Evolutionary conservation across 2,329 filamentous ascomycete species (phyloP), one percentile per base, ranked within the genome.

Genomic region (Xylariaceae sp.): DNA sequence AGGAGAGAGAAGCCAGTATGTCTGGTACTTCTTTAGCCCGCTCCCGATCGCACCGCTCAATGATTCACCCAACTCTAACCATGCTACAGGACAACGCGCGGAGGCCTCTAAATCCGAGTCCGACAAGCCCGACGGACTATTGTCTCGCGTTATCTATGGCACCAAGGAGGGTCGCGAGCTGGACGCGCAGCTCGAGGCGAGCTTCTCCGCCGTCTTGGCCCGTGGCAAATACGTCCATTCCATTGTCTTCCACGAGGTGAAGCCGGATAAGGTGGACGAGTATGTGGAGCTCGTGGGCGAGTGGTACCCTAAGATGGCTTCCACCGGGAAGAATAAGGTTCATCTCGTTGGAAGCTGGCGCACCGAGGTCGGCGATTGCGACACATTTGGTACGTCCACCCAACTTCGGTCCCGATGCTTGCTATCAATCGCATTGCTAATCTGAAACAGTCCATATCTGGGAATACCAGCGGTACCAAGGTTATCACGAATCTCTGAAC

Each of bases 191-290:
- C 90, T 98, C 58, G 88, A 97, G 69, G 82, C 89, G 42, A 94
- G 86, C 60, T 98, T 97, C 69, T 94, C 86, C 36, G 89, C 96
- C 64, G 86, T 97, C 31, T 72, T 98, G 31, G 92, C 92, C 16
- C 78, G 92, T 50, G 92, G 92, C 59, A 98, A 98, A 69, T 98
- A 98, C 59, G 89, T 98, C 38, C 92, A 98, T 66, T 94, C 88
- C 32, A 96, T 98, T 62, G 88, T 95, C 43, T 88, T 95, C 59
- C 92, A 98, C 69, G 79, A 94, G 46, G 92, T 98, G 50, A 88
- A 94, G 68, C 88, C 89, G 45, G 88, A 96, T 56, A 92, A 88
- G 67, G 86, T 96, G 32, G 88, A 96, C 48, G 90, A 97, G 58
- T 98, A 98, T 59, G 82, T 90, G 36, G 75, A 90, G 42, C 73